A percentile compares a stretch with the other conserved stretches of the same genome.
Conservation (phyloP, 2,329 filamentous ascomycete species). For the Penicillium sp. region DNA sequence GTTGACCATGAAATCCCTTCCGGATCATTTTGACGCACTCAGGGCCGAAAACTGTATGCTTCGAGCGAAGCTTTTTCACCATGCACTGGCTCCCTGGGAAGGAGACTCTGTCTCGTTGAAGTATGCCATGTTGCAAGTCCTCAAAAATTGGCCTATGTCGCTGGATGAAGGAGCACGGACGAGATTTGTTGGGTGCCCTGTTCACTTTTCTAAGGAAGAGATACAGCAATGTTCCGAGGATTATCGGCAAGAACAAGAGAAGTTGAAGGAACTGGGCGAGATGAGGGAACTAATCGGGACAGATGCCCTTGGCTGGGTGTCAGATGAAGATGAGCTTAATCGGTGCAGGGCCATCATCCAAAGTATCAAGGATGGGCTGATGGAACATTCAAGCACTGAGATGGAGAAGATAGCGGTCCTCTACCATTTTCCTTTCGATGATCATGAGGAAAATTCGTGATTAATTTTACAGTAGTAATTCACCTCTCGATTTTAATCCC, state of each 20-base stretch:
- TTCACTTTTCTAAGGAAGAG: constrained; percentile 26
- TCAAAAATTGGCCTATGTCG: constrained; percentile 32
- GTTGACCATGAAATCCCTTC: constrained; percentile 31
- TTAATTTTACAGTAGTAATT: background rate
- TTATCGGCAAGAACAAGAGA: constrained; percentile 4
- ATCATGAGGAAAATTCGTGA: constrained; percentile 28
- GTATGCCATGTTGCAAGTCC: constrained; percentile 28
- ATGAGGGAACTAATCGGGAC: constrained; percentile 35
- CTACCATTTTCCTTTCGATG: constrained; percentile 32
- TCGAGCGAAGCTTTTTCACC: constrained; percentile 6
- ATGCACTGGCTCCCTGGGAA: constrained; percentile 1
- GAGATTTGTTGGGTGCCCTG: constrained; percentile 24
- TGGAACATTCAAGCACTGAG: constrained; percentile 33
- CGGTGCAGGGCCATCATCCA: constrained; percentile 25
- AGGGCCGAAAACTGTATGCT: constrained; percentile 2
- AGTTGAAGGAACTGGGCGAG: background rate
- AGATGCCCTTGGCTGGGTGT: constrained; percentile 36
- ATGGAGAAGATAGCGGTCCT: constrained; percentile 28
- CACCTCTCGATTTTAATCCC: no score
- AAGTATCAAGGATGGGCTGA: constrained; percentile 29
- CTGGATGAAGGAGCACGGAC: constrained; percentile 14
- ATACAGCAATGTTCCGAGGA: background rate
- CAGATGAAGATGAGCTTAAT: constrained; percentile 34
- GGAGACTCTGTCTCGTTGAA: background rate
- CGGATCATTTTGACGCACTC: constrained; percentile 31